A percentile compares a stretch with the other conserved stretches of the same genome.
Conservation (phyloP, 352 stramenopile species). For the Phytophthora multivora region DNA sequence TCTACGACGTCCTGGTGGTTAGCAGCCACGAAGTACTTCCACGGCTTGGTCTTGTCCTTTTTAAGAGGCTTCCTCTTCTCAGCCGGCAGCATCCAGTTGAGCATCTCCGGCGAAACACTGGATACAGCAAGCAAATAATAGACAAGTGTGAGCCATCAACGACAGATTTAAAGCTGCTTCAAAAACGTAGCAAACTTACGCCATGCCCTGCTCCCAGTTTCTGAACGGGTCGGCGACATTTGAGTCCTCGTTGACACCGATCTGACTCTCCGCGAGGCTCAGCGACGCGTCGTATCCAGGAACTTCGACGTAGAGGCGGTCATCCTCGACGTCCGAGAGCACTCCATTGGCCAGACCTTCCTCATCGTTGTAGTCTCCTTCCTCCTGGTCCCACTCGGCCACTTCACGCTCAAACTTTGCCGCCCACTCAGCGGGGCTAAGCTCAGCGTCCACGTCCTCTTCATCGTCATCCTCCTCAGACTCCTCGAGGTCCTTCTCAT, state of each 20-base stretch:
- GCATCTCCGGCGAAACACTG: conserved; percentile 68
- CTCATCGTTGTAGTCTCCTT: conserved; percentile 18
- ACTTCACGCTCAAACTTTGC: conserved; percentile 72
- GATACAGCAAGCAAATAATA: not conserved
- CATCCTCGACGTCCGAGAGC: conserved; percentile 48
- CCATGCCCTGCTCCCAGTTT: conserved; percentile 57
- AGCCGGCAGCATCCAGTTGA: conserved; percentile 82
- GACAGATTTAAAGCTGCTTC: not conserved
- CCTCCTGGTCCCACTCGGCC: conserved; percentile 54
- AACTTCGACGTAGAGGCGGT: conserved; percentile 80
- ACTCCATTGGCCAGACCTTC: not conserved
- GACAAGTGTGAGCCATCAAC: conserved; percentile 6
- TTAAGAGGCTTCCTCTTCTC: conserved; percentile 64
- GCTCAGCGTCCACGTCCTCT: conserved; percentile 47
- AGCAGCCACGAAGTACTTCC: conserved; percentile 79
- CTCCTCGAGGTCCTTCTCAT: conserved; percentile 38
- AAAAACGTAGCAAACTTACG: conserved; percentile 38
- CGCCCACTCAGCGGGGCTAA: conserved; percentile 63
- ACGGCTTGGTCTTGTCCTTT: conserved; percentile 68
- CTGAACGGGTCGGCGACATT: conserved; percentile 48
- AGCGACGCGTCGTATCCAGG: conserved; percentile 68
- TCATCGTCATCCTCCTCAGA: conserved; percentile 36
- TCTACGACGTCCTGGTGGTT: conserved; percentile 81
- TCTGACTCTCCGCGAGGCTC: conserved; percentile 56
- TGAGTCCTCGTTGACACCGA: conserved; percentile 38